Evolutionary conservation across 1,284 basidiomycete genomes (phyloP).

Genomic region (Testicularia cyperi): DNA sequence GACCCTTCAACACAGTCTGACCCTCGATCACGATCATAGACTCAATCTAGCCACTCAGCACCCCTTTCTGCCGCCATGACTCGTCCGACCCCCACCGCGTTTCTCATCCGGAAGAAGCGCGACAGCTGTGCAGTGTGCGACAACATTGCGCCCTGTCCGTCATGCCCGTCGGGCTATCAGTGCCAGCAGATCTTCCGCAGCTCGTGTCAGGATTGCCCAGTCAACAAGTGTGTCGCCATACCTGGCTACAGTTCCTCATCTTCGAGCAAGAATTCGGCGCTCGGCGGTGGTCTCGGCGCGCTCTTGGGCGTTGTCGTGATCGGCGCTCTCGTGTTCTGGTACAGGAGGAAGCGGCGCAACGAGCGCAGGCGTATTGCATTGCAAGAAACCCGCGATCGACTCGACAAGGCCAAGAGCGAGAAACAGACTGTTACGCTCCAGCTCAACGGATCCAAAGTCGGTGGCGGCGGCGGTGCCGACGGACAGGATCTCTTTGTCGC

Average conservation of each 20-base stretch:
- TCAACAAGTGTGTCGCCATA: constrained; percentile 36
- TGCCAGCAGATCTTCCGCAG: constrained; percentile 39
- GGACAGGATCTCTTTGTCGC: too few species aligned
- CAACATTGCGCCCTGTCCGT: constrained; percentile 34
- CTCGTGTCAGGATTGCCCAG: constrained; percentile 37
- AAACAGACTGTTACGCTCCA: constrained; percentile 31
- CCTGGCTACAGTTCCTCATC: constrained; percentile 3
- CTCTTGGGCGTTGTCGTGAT: constrained; percentile 18
- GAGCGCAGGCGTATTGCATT: constrained; percentile 23
- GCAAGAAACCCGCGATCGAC: constrained; percentile 19
- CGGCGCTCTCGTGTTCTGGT: constrained; percentile 15
- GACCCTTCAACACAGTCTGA: too few species aligned
- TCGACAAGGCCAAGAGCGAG: constrained; percentile 24
- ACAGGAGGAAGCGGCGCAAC: constrained; percentile 20
- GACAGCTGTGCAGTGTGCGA: constrained; percentile 31
- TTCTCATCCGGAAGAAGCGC: constrained; percentile 30
- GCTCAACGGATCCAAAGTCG: constrained; percentile 1
- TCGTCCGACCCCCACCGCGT: constrained; percentile 8
- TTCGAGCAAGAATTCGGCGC: constrained; percentile 16
- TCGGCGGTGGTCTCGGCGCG: constrained; percentile 37
- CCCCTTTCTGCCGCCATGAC: too few species aligned
- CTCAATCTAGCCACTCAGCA: too few species aligned
- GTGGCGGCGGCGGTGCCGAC: constrained; percentile 8
- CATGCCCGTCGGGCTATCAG: constrained; percentile 24
- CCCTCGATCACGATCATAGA: too few species aligned